Evolutionary conservation across 148 eudicot genomes (phyloP).

Genomic region (Hydrangea macrophylla): DNA sequence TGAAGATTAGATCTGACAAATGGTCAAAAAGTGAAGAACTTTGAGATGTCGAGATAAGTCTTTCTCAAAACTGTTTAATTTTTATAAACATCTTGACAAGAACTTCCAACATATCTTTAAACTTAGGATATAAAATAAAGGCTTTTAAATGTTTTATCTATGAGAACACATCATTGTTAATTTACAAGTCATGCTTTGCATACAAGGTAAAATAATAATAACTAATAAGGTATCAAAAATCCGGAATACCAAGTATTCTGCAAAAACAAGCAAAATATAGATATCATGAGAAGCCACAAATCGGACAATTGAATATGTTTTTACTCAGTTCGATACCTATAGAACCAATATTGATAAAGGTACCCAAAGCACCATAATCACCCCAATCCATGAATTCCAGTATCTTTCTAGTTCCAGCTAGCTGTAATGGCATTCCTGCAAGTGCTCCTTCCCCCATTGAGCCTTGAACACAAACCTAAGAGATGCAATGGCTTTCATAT

Average conservation of each 20-base stretch:
- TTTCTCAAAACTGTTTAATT: background rate
- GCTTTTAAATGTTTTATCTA: background rate
- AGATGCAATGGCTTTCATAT: no score
- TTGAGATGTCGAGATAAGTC: background rate
- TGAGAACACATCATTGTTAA: background rate
- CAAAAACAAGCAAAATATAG: background rate
- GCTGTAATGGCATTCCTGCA: slow-evolving; percentile 93
- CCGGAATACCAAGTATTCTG: background rate
- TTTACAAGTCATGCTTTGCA: background rate
- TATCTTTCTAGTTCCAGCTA: slow-evolving; percentile 85
- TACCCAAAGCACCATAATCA: slow-evolving; percentile 84
- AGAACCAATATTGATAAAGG: slow-evolving; percentile 83
- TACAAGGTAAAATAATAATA: background rate
- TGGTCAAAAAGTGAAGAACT: background rate
- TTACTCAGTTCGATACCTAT: slow-evolving; percentile 49
- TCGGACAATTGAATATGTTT: background rate
- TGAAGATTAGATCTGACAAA: background rate
- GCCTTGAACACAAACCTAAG: slow-evolving; percentile 96
- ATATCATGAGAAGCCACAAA: background rate
- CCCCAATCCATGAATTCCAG: slow-evolving; percentile 99
- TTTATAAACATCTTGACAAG: background rate
- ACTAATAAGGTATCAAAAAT: background rate
- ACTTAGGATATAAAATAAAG: background rate
- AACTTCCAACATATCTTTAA: background rate
- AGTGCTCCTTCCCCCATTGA: slow-evolving; percentile 98